Base-by-base conservation (phyloP, 495 filamentous ascomycete species). In the Antarctomyces pellizariae region DNA sequence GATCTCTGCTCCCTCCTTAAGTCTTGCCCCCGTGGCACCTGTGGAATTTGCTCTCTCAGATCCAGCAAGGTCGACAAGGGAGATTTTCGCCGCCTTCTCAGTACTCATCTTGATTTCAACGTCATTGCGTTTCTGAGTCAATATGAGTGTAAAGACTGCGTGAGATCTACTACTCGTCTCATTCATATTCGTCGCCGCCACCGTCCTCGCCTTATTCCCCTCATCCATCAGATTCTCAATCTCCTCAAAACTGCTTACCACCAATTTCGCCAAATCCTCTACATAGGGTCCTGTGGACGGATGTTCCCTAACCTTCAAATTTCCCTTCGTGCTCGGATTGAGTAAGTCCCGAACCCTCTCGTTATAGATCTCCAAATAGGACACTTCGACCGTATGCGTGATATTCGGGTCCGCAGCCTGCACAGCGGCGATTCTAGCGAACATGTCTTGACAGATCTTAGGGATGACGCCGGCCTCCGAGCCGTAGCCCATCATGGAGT, bases 401-500 rank as follows among this genome's bases (percentile, higher is more conserved):
- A 84, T 46, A 42, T 72, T 70, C 39, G 69, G 71, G 48, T 93
- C 79, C 36, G 64, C 42, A 36, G 52, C 42, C 45, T 89, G 76
- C 32, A 90, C 56, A 12, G 52, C 49, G 15, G 50, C 56, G 36
- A 95, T 95, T 35, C 84, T 62, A 42, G 72, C 64, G 48, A 95
- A 95, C 86, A 95, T 93, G 33, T 89, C 71, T 53, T 82, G 76
- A 43, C 89, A 99, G 49, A 99, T 95, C 36, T 65, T 73, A n/a
- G 89, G 89, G 35, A 99, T 95, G 25, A 99, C 83, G 53, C 89
- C 89, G 25, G 75, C 66, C 39, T 95, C 89, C 47, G 84, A 72
- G 29, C 89, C 86, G 53, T 95, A 95, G 12, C 86, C 86, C 89
- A 95, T 95, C 89, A 99, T 99, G 26, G 82, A 91, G 44, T 99